Evolutionary conservation across 345 rosid species (phyloP).

Genomic region (Gossypium ekmanianum): DNA sequence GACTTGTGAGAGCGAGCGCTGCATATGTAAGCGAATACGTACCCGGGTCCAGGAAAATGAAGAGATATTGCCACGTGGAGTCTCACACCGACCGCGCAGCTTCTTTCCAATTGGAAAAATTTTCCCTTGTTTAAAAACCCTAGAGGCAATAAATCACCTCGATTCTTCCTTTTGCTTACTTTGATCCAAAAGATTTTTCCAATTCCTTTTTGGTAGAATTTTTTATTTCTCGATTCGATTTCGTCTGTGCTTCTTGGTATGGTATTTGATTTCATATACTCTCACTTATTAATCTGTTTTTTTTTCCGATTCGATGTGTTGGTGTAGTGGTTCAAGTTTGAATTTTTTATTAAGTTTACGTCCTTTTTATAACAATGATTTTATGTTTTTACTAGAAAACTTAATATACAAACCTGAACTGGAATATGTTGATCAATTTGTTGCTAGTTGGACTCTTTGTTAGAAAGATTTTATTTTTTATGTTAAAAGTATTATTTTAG

Average conservation of each 20-base stretch:
- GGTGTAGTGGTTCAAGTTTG: not conserved
- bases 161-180: not conserved
- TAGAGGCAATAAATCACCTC: not conserved
- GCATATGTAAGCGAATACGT: slow-evolving; percentile 2
- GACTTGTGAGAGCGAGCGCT: not conserved
- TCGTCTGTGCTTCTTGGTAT: not conserved
- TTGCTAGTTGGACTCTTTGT: not conserved
- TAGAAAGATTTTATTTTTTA: not conserved
- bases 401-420: not conserved
- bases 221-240: not conserved
- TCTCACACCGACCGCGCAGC: slow-evolving; percentile 16
- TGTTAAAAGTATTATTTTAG: not conserved
- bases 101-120: not conserved
- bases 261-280: not conserved
- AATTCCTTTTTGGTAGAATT: too few species aligned
- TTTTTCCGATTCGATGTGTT: not conserved
- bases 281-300: not conserved
- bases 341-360: not conserved
- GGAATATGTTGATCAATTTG: not conserved
- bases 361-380: not conserved
- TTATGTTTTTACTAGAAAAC: too few species aligned
- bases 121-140: slow-evolving; percentile 18
- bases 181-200: too few species aligned
- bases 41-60: too few species aligned
- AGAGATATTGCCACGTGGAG: slow-evolving; percentile 15